These are phyloP conservation scores for Emergomyces africanus DNA, from an alignment of 2,329 filamentous ascomycete genomes.

Conservation along the genomic window DNA sequence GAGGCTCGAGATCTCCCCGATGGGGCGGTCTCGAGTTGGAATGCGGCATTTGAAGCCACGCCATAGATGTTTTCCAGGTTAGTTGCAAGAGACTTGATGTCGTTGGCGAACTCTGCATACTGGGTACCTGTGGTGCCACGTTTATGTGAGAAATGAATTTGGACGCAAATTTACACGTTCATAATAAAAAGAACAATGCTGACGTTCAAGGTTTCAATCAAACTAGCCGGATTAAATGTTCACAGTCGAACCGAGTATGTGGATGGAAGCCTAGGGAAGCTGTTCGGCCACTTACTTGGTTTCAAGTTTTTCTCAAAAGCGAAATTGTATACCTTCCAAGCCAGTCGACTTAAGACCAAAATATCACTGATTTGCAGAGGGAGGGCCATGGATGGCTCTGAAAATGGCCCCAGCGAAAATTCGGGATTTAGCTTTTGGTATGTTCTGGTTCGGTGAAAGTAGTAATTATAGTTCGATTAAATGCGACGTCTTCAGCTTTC, in stretches of 20 bases:
- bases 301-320: background rate
- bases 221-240: background rate
- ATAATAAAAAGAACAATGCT: background rate
- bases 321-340: background rate
- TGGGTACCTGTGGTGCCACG: background rate
- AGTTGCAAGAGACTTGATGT: background rate
- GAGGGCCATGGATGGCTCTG: slow-evolving; percentile 2
- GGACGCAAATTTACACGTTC: background rate
- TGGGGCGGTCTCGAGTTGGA: background rate
- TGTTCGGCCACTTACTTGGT: slow-evolving; percentile 1
- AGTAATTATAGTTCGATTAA: background rate
- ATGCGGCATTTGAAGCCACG: background rate
- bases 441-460: background rate
- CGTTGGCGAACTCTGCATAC: background rate
- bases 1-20: background rate
- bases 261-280: background rate
- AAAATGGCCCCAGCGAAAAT: background rate
- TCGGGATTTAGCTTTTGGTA: background rate
- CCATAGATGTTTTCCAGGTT: slow-evolving; percentile 1
- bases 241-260: background rate
- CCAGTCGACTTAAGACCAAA: slow-evolving; percentile 2
- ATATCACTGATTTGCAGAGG: slow-evolving; percentile 3
- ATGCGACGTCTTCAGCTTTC: background rate
- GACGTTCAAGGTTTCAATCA: background rate
- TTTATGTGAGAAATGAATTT: background rate